Evolutionary conservation across 257 asterid genomes (phyloP).

Genomic region (Orobanche coerulescens): DNA sequence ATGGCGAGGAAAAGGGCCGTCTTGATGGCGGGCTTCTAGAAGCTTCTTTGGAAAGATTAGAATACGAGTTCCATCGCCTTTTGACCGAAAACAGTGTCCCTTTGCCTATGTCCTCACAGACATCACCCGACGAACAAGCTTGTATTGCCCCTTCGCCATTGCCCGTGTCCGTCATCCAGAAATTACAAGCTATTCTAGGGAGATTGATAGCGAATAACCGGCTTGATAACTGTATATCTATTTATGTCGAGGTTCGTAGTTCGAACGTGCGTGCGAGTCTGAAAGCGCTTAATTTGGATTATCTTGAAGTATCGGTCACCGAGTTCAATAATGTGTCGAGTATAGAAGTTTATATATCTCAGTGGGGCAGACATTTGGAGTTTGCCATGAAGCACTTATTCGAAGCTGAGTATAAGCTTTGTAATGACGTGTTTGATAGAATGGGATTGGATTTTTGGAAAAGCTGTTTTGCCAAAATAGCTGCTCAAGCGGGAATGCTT

Average conservation of each 20-base stretch:
- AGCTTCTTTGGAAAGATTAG: conserved; percentile 56
- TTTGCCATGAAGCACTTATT: conserved; percentile 80
- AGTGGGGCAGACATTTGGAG: conserved; percentile 89
- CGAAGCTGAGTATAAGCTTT: conserved; percentile 77
- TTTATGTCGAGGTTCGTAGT: conserved; percentile 76
- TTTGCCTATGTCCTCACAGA: conserved; percentile 51
- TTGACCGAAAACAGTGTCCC: conserved; percentile 59
- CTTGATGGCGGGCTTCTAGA: conserved; percentile 91
- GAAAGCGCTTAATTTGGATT: conserved; percentile 78
- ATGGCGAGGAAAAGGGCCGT: conserved; percentile 51
- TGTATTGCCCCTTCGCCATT: conserved; percentile 68
- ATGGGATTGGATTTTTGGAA: conserved; percentile 77
- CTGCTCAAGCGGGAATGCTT: conserved; percentile 73
- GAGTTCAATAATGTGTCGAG: conserved; percentile 72
- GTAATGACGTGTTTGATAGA: conserved; percentile 78
- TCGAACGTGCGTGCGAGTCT: conserved; percentile 70
- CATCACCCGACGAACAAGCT: conserved; percentile 46
- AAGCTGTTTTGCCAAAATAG: conserved; percentile 78
- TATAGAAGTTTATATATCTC: conserved; percentile 59
- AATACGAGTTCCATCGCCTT: conserved; percentile 58
- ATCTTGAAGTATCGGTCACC: conserved; percentile 75
- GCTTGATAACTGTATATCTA: conserved; percentile 67
- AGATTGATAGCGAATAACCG: conserved; percentile 51
- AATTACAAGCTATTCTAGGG: conserved; percentile 73
- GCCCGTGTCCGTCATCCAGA: conserved; percentile 63